Conservation (phyloP, 805 yeast genomes). For the Yarrowia keelungensis region DNA sequence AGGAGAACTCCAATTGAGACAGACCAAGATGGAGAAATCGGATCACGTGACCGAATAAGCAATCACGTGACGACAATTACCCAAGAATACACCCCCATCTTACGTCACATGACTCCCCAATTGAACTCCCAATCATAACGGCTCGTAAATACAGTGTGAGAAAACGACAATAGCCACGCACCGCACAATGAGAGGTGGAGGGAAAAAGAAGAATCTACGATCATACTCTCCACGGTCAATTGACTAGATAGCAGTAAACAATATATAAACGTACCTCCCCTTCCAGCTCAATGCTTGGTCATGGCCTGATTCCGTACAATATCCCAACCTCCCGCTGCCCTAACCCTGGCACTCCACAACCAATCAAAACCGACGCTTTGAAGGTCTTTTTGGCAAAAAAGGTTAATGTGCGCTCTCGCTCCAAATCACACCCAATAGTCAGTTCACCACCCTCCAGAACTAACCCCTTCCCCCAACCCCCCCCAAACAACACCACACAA, state of each 20-base stretch:
- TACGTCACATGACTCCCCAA: too few relatives aligned
- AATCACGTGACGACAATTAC: too few relatives aligned
- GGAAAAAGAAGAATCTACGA: too few relatives aligned
- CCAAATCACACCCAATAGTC: constrained; percentile 26
- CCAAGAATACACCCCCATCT: too few relatives aligned
- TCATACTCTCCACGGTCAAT: not conserved
- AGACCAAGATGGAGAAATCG: too few relatives aligned
- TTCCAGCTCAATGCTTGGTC: not conserved
- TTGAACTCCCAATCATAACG: too few relatives aligned
- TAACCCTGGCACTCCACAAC: constrained; percentile 23
- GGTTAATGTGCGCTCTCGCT: constrained; percentile 20
- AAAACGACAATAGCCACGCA: too few relatives aligned
- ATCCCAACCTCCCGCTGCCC: constrained; percentile 13
- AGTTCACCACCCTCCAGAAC: constrained; percentile 27
- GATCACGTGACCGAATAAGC: not conserved
- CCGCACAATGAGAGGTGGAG: too few relatives aligned
- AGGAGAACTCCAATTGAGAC: not conserved
- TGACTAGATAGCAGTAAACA: not conserved
- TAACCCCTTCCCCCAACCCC: constrained; percentile 1
- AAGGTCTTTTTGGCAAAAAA: constrained; percentile 33
- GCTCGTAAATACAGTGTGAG: too few relatives aligned
- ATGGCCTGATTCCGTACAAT: not conserved
- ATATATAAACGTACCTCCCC: not conserved
- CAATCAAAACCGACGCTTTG: constrained; percentile 40
- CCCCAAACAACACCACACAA: constrained; percentile 8